Evolutionary conservation across 2,329 filamentous ascomycete genomes (phyloP).

Genomic region (Aspergillus sp.): DNA sequence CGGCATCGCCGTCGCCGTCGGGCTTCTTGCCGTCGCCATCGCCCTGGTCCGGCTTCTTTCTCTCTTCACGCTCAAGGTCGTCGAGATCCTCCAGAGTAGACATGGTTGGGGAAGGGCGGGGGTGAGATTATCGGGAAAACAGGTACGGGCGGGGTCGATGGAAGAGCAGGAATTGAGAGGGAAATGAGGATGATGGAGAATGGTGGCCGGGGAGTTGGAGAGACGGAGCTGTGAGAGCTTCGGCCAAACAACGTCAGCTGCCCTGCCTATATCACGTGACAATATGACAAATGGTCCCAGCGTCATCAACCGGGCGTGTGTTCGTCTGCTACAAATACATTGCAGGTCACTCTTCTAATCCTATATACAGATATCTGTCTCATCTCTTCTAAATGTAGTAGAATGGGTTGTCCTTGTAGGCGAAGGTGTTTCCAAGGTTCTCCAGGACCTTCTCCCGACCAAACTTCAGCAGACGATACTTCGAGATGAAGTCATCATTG

Average conservation of each 20-base stretch:
- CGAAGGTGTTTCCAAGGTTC: conserved; percentile 26
- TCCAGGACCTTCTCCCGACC: conserved; percentile 36
- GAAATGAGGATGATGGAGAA: conserved; percentile 12
- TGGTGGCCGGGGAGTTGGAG: conserved; percentile 2
- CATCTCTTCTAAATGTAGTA: conserved; percentile 7
- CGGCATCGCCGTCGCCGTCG: conserved; percentile 69
- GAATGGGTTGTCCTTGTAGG: conserved; percentile 9
- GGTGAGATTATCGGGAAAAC: not conserved
- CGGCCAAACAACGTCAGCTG: conserved; percentile 37
- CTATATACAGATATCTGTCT: not conserved
- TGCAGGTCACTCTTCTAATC: not conserved
- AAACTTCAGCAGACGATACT: conserved; percentile 71
- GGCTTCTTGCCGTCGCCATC: conserved; percentile 58
- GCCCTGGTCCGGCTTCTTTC: conserved; percentile 64
- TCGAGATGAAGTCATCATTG: conserved; percentile 76
- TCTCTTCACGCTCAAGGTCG: conserved; percentile 77
- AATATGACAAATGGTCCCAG: conserved; percentile 12
- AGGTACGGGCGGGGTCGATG: conserved; percentile 6
- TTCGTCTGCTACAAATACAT: not conserved
- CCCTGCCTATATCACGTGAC: conserved; percentile 30
- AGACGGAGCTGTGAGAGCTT: conserved; percentile 28
- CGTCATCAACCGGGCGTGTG: not conserved
- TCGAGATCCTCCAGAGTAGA: conserved; percentile 91
- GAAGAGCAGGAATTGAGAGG: conserved; percentile 9
- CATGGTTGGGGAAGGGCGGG: conserved; percentile 52